Evolutionary conservation across 2,329 filamentous ascomycete genomes (phyloP), one percentile per base, ranked within the genome.

Genomic region (Dothistroma septosporum): DNA sequence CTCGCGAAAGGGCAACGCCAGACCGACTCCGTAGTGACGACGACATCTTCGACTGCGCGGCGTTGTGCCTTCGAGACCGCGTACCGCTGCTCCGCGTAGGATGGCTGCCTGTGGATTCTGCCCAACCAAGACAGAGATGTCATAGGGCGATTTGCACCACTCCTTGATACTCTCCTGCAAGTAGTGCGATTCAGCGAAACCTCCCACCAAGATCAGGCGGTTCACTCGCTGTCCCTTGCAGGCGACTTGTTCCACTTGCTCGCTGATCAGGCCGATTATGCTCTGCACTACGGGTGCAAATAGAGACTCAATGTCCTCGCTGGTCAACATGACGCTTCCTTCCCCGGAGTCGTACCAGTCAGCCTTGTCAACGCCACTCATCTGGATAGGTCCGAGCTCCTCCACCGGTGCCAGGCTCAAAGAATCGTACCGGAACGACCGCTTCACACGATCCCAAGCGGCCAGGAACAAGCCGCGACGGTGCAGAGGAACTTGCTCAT

Each of bases 51-150:
- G 59, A n/a, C 49, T 60, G 9, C 57, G 53, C 2, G 62, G 62
- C 31, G 61, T 57, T 31, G 58, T 63, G 33, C 60, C 61, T n/a
- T 56, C 55, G 6, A 64, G 55, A 33, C 62, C 62, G 16, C 62
- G 60, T 19, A 64, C 46, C 9, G 62, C 61, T 7, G 62, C 62
- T n/a, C 62, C 62, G 32, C 57, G 53, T 8, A 64, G 57, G 33
- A 64, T 63, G 4, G 62, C 62, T 10, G 62, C 62, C 61, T 63
- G 61, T 57, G 62, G 61, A 46, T 64, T 35, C 28, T 58, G 46
- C 8, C 57, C 57, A 22, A 58, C 58, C 22, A 60, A 28, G 2
- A 57, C 41, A 14, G 48, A 37, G 11, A 64, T 63, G 14, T 60
- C 35, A 46, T 48, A 32, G 14, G 52, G 57, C 21, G 21, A 22